Evolutionary conservation across 331 rosid genomes (phyloP), one percentile per base, ranked within the genome.

Genomic region (Phaseolus coccineus): DNA sequence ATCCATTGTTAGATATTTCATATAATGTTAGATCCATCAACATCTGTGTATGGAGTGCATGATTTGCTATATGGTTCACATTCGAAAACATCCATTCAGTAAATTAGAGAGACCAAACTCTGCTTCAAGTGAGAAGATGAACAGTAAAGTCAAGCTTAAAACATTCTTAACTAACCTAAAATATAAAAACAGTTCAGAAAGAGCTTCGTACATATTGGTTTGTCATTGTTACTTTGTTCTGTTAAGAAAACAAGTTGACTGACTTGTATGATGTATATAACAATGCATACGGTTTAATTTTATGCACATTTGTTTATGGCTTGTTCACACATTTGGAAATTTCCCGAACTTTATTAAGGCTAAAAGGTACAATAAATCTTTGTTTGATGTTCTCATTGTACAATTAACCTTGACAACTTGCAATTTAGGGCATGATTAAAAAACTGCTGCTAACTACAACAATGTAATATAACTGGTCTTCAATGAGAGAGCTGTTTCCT

Each of bases 21-120:
- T 53, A 58, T 71, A 70, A 48, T 61, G 30, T 33, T 79, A 30
- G 59, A 63, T 81, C 69, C 52, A 73, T 78, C 61, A 73, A 24
- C n/a, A 16, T 30, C 37, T 28, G 47, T 57, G 33, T 76, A 10
- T 47, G 35, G 10, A 11, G 57, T 7, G 31, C 25, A 28, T 39
- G 24, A 63, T 80, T 40, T 65, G 33, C 39, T 37, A 30, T 83
- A 48, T 8, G 42, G 77, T 65, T 73, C 25, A 25, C 50, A 46
- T 24, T 68, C 28, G 39, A 63, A 70, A 64, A 44, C 67, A 72
- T 47, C 81, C 22, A 14, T 15, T 40, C 27, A 50, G 24, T 30
- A 56, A 16, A 71, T 42, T 52, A 12, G 11, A 25, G 35, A 64
- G 56, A 72, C 65, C 73, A 77, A 47, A 42, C 48, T 65, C 55